Evolutionary conservation across 768 basidiomycete genomes (phyloP).

Genomic region (Lyophyllum semitale): DNA sequence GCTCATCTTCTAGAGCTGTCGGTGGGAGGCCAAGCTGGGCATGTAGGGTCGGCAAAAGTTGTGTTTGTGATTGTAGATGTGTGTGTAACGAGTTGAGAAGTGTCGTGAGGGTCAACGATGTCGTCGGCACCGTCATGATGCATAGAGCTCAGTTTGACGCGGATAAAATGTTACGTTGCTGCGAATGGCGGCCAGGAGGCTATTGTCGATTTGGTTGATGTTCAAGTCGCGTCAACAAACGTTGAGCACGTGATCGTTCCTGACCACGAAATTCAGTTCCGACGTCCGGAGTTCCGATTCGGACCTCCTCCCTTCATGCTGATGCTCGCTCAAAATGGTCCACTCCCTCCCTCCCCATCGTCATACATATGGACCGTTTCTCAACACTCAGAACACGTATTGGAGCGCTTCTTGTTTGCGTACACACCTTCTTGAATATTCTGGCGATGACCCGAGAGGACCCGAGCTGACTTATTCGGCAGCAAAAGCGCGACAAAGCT

Average conservation of each 20-base stretch:
- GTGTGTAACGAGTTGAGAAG: constrained; percentile 77
- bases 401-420: too few species aligned
- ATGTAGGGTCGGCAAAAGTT: constrained; percentile 80
- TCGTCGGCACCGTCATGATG: constrained; percentile 28
- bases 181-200: background rate
- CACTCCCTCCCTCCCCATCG: too few species aligned
- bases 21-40: constrained; percentile 81
- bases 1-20: constrained; percentile 80
- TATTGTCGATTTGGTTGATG: constrained; percentile 1
- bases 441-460: too few species aligned
- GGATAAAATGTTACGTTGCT: background rate
- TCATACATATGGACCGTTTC: too few species aligned
- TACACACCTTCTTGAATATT: too few species aligned
- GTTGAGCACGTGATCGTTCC: constrained; percentile 14
- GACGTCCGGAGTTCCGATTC: background rate
- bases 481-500: too few species aligned
- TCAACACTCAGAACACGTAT: too few species aligned
- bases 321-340: too few species aligned
- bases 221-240: constrained; percentile 15
- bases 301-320: background rate
- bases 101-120: constrained; percentile 50
- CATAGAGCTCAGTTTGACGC: background rate
- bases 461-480: too few species aligned
- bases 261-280: background rate
- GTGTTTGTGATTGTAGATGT: constrained; percentile 79